phyloP scores from a whole-genome alignment of 1,284 basidiomycete species.

The Papiliotrema laurentii region DNA sequence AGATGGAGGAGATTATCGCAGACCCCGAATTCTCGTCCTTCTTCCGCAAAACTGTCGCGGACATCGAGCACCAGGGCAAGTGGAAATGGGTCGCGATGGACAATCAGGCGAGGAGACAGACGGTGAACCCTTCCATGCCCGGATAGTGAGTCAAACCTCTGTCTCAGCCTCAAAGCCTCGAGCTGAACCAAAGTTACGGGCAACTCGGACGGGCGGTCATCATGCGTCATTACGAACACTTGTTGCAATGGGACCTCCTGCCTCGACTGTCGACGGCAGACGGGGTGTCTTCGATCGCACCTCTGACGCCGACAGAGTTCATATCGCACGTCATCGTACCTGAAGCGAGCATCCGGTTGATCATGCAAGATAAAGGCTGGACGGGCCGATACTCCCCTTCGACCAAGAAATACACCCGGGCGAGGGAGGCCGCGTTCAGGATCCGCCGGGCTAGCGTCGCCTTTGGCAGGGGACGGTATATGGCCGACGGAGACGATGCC shows the following conservation, averaged over 20 bases:
- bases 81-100: conserved; percentile 15
- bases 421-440: conserved; percentile 13
- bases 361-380: conserved; percentile 32
- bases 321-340: conserved; percentile 38
- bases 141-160: conserved; percentile 37
- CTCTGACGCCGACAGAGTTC: conserved; percentile 30
- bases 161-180: not conserved
- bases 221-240: conserved; percentile 24
- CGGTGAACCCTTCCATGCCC: conserved; percentile 16
- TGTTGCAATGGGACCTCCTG: conserved; percentile 25
- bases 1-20: conserved; percentile 22
- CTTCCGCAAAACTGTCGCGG: conserved; percentile 11
- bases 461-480: conserved; percentile 20
- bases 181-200: conserved; percentile 35
- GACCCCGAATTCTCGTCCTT: conserved; percentile 18
- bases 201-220: conserved; percentile 33
- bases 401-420: conserved; percentile 8
- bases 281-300: conserved; percentile 9
- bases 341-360: conserved; percentile 36
- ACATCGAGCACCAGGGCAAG: conserved; percentile 21
- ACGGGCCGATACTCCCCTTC: conserved; percentile 4
- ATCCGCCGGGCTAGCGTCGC: conserved; percentile 23
- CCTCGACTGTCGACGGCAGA: conserved; percentile 4
- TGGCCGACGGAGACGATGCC: conserved; percentile 2
- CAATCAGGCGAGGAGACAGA: conserved; percentile 16